Base-by-base conservation (phyloP, 129 eudicot species). In the Arctium minus region DNA sequence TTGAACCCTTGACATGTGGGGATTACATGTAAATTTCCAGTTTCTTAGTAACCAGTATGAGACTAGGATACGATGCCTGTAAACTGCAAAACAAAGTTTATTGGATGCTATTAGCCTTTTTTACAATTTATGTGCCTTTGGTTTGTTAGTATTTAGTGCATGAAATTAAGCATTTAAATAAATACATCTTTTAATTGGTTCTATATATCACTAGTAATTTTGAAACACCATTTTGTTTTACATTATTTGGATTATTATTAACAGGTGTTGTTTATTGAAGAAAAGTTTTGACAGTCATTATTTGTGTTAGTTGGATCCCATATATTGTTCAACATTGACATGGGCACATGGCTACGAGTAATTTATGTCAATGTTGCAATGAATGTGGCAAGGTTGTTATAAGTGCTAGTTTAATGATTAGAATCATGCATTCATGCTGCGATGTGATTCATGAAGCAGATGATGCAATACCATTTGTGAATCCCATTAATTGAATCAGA, bases 1-100 rank as follows among this genome's bases (percentile, higher is more conserved):
- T 79, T 65, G 40, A 68, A 67, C 8, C 27, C 62, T 65, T 78
- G 74, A 65, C 56, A 65, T 36, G 60, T 78, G 8, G 79, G 79
- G 39, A 44, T 12, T 75, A 30, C 69, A 13, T 30, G 39, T 44
- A 44, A 39, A 4, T 15, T 72, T 36, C 29, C 12, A 72, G 74
- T 70, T 70, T 31, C 18, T 36, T 70, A 32, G 37, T 11, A 70
- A 32, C 13, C 37, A 70, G 27, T 70, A 32, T 1, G 32, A 67
- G 31, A 67, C 35, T 8, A 67, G 36, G 72, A 67, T 67, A 42
- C 7, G 48, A 27, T 67, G 72, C 72, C 37, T 6, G 29, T 29
- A 68, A 68, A 68, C 72, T 68, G 37, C 72, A 29, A 29, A 27
- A 30, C 33, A 70, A 32, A 27, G 33, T 6, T 13, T 69, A 2